Base-by-base conservation (phyloP, 1,284 basidiomycete species). In the Irpex sp. region DNA sequence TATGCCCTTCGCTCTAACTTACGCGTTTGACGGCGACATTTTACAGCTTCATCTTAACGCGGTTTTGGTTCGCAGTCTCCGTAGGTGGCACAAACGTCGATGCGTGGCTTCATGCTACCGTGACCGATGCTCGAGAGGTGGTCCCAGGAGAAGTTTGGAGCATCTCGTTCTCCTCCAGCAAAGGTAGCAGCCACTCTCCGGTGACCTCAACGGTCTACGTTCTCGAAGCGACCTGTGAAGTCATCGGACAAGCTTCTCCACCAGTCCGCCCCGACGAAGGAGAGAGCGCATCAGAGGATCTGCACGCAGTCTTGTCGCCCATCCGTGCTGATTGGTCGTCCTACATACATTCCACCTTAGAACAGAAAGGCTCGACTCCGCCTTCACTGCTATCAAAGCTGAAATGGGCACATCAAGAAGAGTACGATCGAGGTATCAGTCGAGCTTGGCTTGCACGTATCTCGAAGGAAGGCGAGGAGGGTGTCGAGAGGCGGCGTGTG, bases 161-260 rank as follows among this genome's bases (percentile, higher is more conserved):
- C 17, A 71, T 91, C 40, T 76, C 78, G 31, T 74, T 75, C 47
- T 21, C 57, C 0, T 38, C 52, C 9, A 57, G 60, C 5, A 58
- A 61, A 52, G 7, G 5, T 17, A 44, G 9, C 40, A 17, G 60
- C 48, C 48, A 37, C 38, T 21, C 36, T 36, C 49, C 3, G 7
- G 13, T 8, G 2, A 70, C 63, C 1, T 74, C 80, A 61, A 72
- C 69, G 2, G 79, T 83, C 65, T 84, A 85, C 68, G 82, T 89
- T 37, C 74, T 92, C 0, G 87, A 88, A 65, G 69, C 80, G 13
- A 92, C 89, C 0, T 90, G 89, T 68, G 89, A 92, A 71, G 85
- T 87, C 34, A 80, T 91, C 62, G 88, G 88, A 2, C 75, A 72
- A 37, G 72, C 75, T 1, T 57, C 57, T 5, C 49, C 49, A 21